Base-by-base conservation (phyloP, 2,329 filamentous ascomycete genomes). In the Apiospora aurea region DNA sequence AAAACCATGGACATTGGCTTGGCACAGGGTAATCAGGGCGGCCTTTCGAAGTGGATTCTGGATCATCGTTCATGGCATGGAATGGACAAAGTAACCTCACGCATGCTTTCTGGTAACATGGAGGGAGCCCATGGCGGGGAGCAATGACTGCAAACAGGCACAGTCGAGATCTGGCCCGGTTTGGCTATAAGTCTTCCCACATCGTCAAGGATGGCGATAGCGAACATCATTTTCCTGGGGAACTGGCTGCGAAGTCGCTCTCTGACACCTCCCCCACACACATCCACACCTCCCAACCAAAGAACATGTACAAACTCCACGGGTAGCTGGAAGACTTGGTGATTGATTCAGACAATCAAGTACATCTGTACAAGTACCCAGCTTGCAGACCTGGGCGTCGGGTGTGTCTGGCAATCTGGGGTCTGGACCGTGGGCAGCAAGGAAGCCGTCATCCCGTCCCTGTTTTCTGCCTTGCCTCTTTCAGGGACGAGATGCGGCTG, bases 391-490 rank as follows among this genome's bases (percentile, higher is more conserved):
- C 44, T 14, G 18, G 44, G 14, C 24, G 49, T 14, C n/a, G 49
- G 49, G n/a, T 51, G 10, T 51, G n/a, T 51, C 49, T 51, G 49
- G n/a, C n/a, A n/a, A n/a, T 51, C 49, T 51, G 49, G n/a, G 49
- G 49, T 51, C 49, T 51, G 49, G 49, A 51, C n/a, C 49, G 46
- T 38, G 53, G 57, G 57, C 34, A 41, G 29, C 57, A 64, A 41
- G 57, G 34, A 41, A 41, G 57, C 21, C 34, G 21, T 29, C 57
- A 64, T 64, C 34, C 34, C 57, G 41, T 64, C 57, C 57, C 57
- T 64, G 57, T 64, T 64, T 61, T n/a, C 57, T 64, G 57, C 18
- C 57, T 64, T 64, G 57, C 18, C 57, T 64, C 57, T 64, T 64
- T 64, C 57, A 64, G 57, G 57, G 57, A 64, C 57, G 21, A 41